Base-by-base conservation (phyloP, 768 basidiomycete species). In the Mycena alexandri region DNA sequence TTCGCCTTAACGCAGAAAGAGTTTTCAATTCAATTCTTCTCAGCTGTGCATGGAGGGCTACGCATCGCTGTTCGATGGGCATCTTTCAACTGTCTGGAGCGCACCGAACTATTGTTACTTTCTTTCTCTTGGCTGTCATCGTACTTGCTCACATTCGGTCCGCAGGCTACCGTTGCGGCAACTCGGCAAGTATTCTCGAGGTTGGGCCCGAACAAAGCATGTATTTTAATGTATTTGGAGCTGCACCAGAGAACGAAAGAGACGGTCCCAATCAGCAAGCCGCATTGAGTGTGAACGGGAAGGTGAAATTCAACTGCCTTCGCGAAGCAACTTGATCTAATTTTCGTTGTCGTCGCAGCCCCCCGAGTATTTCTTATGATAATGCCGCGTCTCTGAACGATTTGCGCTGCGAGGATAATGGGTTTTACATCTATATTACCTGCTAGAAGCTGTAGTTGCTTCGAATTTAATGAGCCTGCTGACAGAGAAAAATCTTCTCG, bases 41-140 rank as follows among this genome's bases (percentile, higher is more conserved):
- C 29, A 99, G 76, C 87, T 99, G 13, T 99, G 98, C 80, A 99
- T 99, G 97, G 97, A 99, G 79, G 97, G 97, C 0, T 98, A 95
- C 78, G 87, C 93, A 16, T 95, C 95, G n/a, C 85, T 99, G 38
- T 99, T 98, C 72, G 95, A 96, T 77, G 92, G 94, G 71, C 94
- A 94, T 74, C 86, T 99, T 57, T 95, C 94, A 25, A 99, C 97
- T 1, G 98, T 99, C 5, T 99, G 98, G 98, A 94, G 92, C 24
- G 97, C 97, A 43, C 97, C 97, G 38, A 99, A 99, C 76, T 99
- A 99, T 75, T 98, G 97, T 70, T 97, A 98, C 19, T 7, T 5
- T 5, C 24, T 38, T 29, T 9, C 8, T 19, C 25, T 25, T 79
- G 93, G 93, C 33, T 11, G 11, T 42, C 7, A 44, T 25, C 46